Conservation (phyloP, 1,284 basidiomycete species). For the Phylloporus sp. region DNA sequence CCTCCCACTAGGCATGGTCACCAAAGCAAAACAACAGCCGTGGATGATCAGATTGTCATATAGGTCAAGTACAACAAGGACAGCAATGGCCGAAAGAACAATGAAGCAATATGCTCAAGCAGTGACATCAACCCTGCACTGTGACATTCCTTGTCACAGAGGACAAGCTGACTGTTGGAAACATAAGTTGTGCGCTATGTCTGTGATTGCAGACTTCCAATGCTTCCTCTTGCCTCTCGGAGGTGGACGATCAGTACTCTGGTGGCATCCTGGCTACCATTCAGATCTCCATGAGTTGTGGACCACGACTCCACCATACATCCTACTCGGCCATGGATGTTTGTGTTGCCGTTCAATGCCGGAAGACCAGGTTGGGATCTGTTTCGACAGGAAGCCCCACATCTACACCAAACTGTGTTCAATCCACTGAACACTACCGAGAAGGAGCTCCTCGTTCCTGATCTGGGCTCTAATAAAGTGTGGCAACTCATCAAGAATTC, state of each 20-base stretch:
- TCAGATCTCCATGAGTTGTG: conserved; percentile 55
- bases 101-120: conserved; percentile 39
- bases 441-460: conserved; percentile 68
- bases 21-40: too few relatives aligned
- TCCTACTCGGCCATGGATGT: conserved; percentile 37
- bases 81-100: conserved; percentile 22
- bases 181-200: conserved; percentile 51
- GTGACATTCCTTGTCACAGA: conserved; percentile 53
- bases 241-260: conserved; percentile 52
- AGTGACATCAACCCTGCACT: conserved; percentile 65
- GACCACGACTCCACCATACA: conserved; percentile 49
- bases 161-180: conserved; percentile 61
- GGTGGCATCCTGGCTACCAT: conserved; percentile 57
- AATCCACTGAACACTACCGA: conserved; percentile 39
- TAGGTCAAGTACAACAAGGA: conserved; percentile 52
- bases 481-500: conserved; percentile 51
- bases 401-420: conserved; percentile 68
- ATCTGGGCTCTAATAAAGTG: conserved; percentile 71
- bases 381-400: conserved; percentile 64
- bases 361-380: conserved; percentile 58
- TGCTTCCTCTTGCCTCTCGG: neutral
- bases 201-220: neutral
- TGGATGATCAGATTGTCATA: conserved; percentile 61
- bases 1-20: too few relatives aligned
- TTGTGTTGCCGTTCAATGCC: conserved; percentile 43